phyloP scores from a whole-genome alignment of 2,329 filamentous ascomycete species.

The Nigrograna mackinnonii region DNA sequence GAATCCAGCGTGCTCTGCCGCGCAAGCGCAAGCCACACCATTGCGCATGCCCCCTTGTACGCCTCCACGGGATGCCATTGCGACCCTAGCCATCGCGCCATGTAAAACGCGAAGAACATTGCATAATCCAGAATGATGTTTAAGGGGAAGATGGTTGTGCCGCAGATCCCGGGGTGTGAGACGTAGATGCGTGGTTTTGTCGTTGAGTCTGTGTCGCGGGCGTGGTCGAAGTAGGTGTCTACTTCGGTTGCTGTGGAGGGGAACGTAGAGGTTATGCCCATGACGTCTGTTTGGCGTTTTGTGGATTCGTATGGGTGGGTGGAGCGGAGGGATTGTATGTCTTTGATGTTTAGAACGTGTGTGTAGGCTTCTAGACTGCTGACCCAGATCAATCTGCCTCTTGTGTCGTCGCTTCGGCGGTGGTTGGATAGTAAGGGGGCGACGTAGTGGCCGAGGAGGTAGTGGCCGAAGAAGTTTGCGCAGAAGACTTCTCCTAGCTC shows the following conservation, averaged over 20 bases:
- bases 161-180: constrained; percentile 84
- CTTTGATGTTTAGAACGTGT: constrained; percentile 63
- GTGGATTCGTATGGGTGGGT: constrained; percentile 77
- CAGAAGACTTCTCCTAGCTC: constrained; percentile 81
- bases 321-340: constrained; percentile 74
- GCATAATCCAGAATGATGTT: constrained; percentile 68
- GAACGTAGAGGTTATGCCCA: constrained; percentile 73
- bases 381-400: constrained; percentile 81
- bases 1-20: constrained; percentile 65
- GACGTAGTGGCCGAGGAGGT: constrained; percentile 81
- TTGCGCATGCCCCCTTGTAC: constrained; percentile 75
- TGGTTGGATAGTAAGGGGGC: constrained; percentile 69
- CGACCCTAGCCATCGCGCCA: constrained; percentile 78
- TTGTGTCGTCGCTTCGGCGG: constrained; percentile 38
- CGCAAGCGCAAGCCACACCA: constrained; percentile 78
- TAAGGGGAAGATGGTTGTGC: constrained; percentile 79
- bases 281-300: constrained; percentile 84
- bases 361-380: constrained; percentile 75
- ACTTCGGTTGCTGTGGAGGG: constrained; percentile 61
- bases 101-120: constrained; percentile 69
- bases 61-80: constrained; percentile 83
- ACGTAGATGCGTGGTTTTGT: constrained; percentile 69
- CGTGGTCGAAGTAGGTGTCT: constrained; percentile 24
- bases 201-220: constrained; percentile 11
- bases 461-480: constrained; percentile 94